Evolutionary conservation across 169 alveolate genomes (phyloP).

Genomic region (Plasmodium yoelii): DNA sequence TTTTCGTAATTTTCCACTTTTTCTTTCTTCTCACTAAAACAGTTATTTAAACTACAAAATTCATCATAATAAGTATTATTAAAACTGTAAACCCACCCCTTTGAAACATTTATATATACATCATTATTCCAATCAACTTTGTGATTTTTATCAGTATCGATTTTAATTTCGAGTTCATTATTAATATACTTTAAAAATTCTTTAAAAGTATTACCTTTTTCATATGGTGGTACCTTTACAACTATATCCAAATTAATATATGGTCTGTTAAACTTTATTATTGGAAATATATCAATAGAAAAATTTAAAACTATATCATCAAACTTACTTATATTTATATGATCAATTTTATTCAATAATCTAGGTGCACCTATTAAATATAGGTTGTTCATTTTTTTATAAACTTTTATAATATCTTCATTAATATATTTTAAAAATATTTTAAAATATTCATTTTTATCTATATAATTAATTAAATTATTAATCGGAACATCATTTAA

Average conservation of each 20-base stretch:
- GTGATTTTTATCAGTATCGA: slow-evolving; percentile 31
- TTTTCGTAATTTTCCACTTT: background rate
- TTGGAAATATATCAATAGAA: slow-evolving; percentile 66
- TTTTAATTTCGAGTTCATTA: slow-evolving; percentile 27
- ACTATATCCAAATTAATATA: slow-evolving; percentile 25
- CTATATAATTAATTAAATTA: slow-evolving; percentile 66
- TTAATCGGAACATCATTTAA: slow-evolving; percentile 67
- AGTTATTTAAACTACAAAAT: slow-evolving; percentile 10
- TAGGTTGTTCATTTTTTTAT: slow-evolving; percentile 30
- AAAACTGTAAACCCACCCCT: slow-evolving; percentile 72
- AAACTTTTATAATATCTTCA: slow-evolving; percentile 62
- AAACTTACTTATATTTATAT: slow-evolving; percentile 56
- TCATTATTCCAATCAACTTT: slow-evolving; percentile 66
- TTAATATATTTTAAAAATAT: slow-evolving; percentile 51
- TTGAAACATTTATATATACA: slow-evolving; percentile 29
- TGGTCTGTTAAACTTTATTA: slow-evolving; percentile 38
- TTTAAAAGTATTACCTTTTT: slow-evolving; percentile 57
- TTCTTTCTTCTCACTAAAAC: background rate
- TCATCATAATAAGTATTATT: slow-evolving; percentile 30
- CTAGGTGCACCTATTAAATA: slow-evolving; percentile 71
- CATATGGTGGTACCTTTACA: slow-evolving; percentile 66
- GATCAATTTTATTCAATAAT: slow-evolving; percentile 49
- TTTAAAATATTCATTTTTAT: slow-evolving; percentile 37
- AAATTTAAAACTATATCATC: slow-evolving; percentile 37
- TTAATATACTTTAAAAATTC: slow-evolving; percentile 55